Evolutionary conservation across 2,329 filamentous ascomycete genomes (phyloP), one percentile per base, ranked within the genome.

Genomic region (Ceratocystis lukuohia): DNA sequence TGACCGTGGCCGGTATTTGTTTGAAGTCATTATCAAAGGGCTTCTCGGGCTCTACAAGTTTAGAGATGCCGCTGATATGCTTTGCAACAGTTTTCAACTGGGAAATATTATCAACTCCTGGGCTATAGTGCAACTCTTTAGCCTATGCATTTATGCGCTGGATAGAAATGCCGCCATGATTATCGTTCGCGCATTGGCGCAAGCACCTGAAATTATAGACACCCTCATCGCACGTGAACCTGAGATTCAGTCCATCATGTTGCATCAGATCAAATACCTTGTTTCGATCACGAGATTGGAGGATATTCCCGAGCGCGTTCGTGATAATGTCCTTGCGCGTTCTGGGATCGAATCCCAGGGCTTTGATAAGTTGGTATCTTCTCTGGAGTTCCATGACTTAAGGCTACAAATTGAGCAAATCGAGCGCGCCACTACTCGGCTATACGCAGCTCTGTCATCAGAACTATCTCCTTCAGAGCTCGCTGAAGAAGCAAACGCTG

Each of bases 11-110:
- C 45, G 59, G 28, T 45, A 53, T 37, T 20, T 82, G 4, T 74
- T 80, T 8, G 77, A 82, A 68, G 73, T 76, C 62, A 74, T 83
- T 2, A 74, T 84, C 28, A 71, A 74, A 48, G 79, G 80, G 1
- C 75, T 84, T 63, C 71, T 84, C 8, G 75, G 78, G 48, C 79
- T 82, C 53, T 76, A 74, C 66, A 74, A 77, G 48, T 73, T 79
- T 37, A 74, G 75, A 12, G 75, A 80, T 45, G 80, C 80, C 2
- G 76, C 76, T 17, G 71, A 71, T 2, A 73, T 81, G 12, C 76
- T 81, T 48, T 70, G 76, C 46, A 71, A 75, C 0, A 76, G 74
- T 53, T 71, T 82, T 50, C 70, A 73, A 53, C 71, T 75, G 15
- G 74, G 74, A 3, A 72, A 77, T 22, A 62, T 67, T 0, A 62